phyloP scores from a whole-genome alignment of 495 filamentous ascomycete species.

The Talaromyces proteolyticus region DNA sequence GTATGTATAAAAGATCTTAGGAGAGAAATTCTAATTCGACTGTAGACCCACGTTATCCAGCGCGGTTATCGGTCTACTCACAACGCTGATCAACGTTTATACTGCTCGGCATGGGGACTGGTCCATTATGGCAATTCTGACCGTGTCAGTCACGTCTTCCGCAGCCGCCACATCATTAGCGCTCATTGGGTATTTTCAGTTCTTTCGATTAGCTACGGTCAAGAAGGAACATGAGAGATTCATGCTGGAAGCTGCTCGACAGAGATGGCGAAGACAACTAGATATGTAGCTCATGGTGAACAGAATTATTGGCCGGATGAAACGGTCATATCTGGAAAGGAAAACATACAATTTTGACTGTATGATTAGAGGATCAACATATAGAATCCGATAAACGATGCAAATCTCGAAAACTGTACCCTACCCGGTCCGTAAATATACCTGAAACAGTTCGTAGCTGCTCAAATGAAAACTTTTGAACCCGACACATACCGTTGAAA shows the following conservation, averaged over 20 bases:
- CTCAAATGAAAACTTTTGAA: too few species aligned
- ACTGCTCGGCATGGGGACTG: constrained; percentile 35
- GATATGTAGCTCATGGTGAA: too few species aligned
- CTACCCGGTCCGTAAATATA: too few species aligned
- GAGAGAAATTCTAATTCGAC: not conserved
- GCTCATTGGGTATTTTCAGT: not conserved
- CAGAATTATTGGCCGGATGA: too few species aligned
- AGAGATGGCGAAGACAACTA: not conserved
- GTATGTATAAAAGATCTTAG: constrained; percentile 8
- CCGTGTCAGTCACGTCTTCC: constrained; percentile 6
- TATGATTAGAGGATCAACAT: too few species aligned
- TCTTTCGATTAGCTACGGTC: not conserved
- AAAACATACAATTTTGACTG: too few species aligned
- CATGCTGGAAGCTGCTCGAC: not conserved
- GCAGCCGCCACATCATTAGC: not conserved
- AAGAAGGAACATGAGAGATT: not conserved
- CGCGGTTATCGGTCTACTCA: constrained; percentile 38
- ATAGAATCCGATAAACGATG: too few species aligned
- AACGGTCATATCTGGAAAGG: too few species aligned
- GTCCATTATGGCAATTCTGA: constrained; percentile 38
- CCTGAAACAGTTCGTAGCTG: too few species aligned
- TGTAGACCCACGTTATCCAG: constrained; percentile 29
- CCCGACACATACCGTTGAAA: too few species aligned
- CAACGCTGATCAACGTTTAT: constrained; percentile 45
- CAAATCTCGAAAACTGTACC: too few species aligned